These are phyloP conservation scores for Betula pendula DNA, from an alignment of 306 rosid species.

Conservation along the genomic window DNA sequence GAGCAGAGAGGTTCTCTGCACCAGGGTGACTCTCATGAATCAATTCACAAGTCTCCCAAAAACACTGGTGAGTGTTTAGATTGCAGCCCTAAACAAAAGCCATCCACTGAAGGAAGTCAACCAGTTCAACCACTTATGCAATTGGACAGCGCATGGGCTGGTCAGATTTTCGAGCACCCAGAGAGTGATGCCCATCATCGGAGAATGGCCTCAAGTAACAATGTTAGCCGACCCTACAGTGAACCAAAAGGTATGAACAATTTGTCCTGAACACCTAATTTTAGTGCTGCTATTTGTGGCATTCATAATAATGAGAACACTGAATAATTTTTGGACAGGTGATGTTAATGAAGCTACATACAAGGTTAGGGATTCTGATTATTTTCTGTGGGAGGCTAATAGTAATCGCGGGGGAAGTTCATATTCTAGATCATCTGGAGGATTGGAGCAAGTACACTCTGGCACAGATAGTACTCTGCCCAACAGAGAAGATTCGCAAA, in stretches of 20 bases:
- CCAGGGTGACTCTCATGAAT: slow-evolving; percentile 42
- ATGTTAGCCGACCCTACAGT: slow-evolving; percentile 28
- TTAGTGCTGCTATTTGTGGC: slow-evolving; percentile 5
- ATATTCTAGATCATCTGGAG: slow-evolving; percentile 34
- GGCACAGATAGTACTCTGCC: slow-evolving; percentile 7
- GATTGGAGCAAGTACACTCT: slow-evolving; percentile 29
- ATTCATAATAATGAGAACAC: slow-evolving; percentile 8
- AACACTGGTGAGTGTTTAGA: slow-evolving; percentile 38
- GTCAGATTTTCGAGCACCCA: slow-evolving; percentile 37
- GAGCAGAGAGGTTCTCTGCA: slow-evolving; percentile 39
- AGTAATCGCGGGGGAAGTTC: slow-evolving; percentile 30
- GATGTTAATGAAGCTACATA: slow-evolving; percentile 33
- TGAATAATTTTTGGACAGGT: slow-evolving; percentile 41
- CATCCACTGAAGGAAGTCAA: slow-evolving; percentile 25
- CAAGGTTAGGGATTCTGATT: slow-evolving; percentile 34
- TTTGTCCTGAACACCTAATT: slow-evolving; percentile 1
- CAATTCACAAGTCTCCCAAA: slow-evolving; percentile 38
- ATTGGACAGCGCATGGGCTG: slow-evolving; percentile 33
- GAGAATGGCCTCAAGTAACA: slow-evolving; percentile 28
- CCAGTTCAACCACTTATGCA: slow-evolving; percentile 32
- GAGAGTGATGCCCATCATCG: slow-evolving; percentile 36
- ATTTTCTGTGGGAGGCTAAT: slow-evolving; percentile 27
- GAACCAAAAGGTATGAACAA: slow-evolving; percentile 42
- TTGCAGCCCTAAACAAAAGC: slow-evolving; percentile 32
- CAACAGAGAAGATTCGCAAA: slow-evolving; percentile 28